A percentile compares a stretch with the other conserved stretches of the same genome.
phyloP scores from a whole-genome alignment of 2,329 filamentous ascomycete species.

The Aspergillus sojae region DNA sequence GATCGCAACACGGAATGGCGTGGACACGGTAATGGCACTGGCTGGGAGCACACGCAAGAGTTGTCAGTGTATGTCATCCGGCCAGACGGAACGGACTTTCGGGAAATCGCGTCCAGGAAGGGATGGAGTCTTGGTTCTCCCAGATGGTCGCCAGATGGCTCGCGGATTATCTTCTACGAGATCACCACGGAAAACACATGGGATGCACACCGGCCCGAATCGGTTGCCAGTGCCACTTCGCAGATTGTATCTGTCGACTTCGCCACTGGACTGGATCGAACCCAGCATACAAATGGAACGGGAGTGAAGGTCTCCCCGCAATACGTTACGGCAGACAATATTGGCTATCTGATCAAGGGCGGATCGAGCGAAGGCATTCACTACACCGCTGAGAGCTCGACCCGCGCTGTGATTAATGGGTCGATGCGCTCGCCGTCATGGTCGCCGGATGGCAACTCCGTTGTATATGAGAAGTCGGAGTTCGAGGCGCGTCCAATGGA shows the following conservation, averaged over 20 bases:
- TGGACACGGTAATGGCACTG: constrained; percentile 40
- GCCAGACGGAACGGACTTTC: constrained; percentile 42
- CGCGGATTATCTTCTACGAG: constrained; percentile 44
- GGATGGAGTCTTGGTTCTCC: constrained; percentile 44
- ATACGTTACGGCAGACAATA: constrained; percentile 33
- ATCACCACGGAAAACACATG: constrained; percentile 44
- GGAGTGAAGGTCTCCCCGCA: constrained; percentile 36
- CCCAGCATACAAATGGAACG: constrained; percentile 31
- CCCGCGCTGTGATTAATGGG: constrained; percentile 11
- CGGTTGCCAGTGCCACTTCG: constrained; percentile 18
- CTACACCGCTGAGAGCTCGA: constrained; percentile 22
- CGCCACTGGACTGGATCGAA: constrained; percentile 39
- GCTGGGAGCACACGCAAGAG: constrained; percentile 48
- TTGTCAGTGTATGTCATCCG: constrained; percentile 46
- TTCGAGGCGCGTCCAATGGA: constrained; percentile 38
- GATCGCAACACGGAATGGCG: constrained; percentile 48
- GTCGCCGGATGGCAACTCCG: constrained; percentile 36
- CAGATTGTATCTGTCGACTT: constrained; percentile 42
- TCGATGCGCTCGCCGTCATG: constrained; percentile 29
- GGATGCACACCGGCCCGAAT: constrained; percentile 36
- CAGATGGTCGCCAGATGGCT: constrained; percentile 41
- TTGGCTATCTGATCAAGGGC: constrained; percentile 27
- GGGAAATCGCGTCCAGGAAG: constrained; percentile 34
- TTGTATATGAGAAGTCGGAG: constrained; percentile 28
- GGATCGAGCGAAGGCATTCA: constrained; percentile 31